A percentile compares a stretch with the other conserved stretches of the same genome.
Conservation (phyloP, 179 eudicot species). For the Spergularia azorica region DNA sequence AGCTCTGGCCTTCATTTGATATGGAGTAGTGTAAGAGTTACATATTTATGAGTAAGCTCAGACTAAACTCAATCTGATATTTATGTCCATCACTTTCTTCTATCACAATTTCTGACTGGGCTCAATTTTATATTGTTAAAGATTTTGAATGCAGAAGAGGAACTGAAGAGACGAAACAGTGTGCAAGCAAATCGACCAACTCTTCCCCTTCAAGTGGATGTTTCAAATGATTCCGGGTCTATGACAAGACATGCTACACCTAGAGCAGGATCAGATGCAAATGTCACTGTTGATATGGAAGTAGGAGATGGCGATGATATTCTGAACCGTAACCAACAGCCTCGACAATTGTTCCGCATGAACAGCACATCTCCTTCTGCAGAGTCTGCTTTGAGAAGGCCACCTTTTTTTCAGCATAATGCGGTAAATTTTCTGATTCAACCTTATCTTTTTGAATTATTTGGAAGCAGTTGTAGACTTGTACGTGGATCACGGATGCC, state of each 20-base stretch:
- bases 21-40: background rate
- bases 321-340: constrained; percentile 49
- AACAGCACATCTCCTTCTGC: constrained; percentile 88
- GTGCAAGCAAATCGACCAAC: constrained; percentile 57
- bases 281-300: constrained; percentile 49
- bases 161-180: constrained; percentile 71
- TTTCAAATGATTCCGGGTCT: constrained; percentile 78
- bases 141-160: constrained; percentile 96
- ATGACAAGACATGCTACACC: constrained; percentile 78
- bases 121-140: constrained; percentile 20
- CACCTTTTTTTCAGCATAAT: constrained; percentile 48
- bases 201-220: constrained; percentile 79
- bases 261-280: constrained; percentile 67
- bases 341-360: constrained; percentile 61
- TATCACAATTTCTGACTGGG: constrained; percentile 2
- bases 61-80: background rate
- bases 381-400: constrained; percentile 77
- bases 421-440: constrained; percentile 44
- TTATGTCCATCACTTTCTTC: background rate
- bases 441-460: background rate
- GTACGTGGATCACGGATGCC: background rate
- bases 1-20: background rate
- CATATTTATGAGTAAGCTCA: background rate
- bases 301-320: constrained; percentile 66
- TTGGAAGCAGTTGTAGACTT: background rate